Evolutionary conservation across 306 rosid genomes (phyloP).

Genomic region (Dryas drummondii): DNA sequence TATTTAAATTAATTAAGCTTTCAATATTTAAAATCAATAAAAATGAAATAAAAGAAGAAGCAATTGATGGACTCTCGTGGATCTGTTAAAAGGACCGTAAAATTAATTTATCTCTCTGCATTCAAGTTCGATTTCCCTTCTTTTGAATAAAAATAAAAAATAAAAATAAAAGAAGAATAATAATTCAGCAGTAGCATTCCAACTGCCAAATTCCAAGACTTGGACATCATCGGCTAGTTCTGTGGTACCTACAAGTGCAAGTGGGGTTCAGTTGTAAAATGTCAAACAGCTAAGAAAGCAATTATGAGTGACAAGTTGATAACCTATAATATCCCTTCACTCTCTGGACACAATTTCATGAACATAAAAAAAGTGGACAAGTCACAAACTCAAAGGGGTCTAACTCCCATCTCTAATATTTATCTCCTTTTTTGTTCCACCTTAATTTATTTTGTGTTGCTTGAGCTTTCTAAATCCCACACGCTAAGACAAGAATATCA

Average conservation of each 20-base stretch:
- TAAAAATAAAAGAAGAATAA: background rate
- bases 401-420: too few relatives aligned
- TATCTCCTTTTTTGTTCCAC: background rate
- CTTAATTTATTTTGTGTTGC: background rate
- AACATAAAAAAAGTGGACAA: background rate
- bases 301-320: too few relatives aligned
- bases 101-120: too few relatives aligned
- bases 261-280: too few relatives aligned
- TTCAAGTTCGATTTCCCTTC: too few relatives aligned
- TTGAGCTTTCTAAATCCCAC: background rate
- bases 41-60: background rate
- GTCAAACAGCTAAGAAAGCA: too few relatives aligned
- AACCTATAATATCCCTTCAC: background rate
- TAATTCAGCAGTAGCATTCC: background rate
- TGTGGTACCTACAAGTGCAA: background rate
- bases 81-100: too few relatives aligned
- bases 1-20: background rate
- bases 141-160: too few relatives aligned
- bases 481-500: background rate
- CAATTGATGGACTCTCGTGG: too few relatives aligned
- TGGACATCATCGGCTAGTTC: background rate
- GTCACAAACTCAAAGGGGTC: too few relatives aligned
- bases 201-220: conserved; percentile 26
- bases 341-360: background rate
- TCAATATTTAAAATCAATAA: background rate